Conservation (phyloP, 306 rosid species). For the Herpetospermum pedunculosum region DNA sequence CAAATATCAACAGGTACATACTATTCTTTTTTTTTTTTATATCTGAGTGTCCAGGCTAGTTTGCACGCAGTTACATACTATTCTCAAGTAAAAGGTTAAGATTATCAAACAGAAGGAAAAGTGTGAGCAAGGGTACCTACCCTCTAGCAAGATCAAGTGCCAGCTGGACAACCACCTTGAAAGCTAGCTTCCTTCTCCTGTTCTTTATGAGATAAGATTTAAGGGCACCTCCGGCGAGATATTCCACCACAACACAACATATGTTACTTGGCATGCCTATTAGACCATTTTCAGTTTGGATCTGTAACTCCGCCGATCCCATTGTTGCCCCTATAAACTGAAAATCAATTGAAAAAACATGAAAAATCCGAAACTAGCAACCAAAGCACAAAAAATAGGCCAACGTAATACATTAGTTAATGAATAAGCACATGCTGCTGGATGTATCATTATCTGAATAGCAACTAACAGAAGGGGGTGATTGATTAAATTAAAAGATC, state of each 20-base stretch:
- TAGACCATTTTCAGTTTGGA: constrained; percentile 81
- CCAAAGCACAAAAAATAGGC: not conserved
- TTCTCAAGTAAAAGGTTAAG: not conserved
- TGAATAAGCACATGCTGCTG: not conserved
- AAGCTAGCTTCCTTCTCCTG: constrained; percentile 86
- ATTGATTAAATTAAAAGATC: no score
- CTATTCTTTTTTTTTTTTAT: no score
- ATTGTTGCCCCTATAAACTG: constrained; percentile 94
- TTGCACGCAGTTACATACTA: not conserved
- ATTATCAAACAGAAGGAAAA: no score
- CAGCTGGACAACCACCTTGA: constrained; percentile 80
- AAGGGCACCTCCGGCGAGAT: constrained; percentile 79
- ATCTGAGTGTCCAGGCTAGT: no score
- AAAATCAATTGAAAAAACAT: constrained; percentile 10
- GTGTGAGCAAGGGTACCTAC: constrained; percentile 31
- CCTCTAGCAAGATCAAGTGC: constrained; percentile 97
- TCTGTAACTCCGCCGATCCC: constrained; percentile 82
- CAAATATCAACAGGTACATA: not conserved
- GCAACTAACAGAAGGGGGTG: no score
- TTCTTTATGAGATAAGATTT: constrained; percentile 83
- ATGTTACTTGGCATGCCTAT: constrained; percentile 85
- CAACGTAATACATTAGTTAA: not conserved
- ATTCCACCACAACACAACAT: constrained; percentile 94
- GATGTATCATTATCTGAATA: not conserved
- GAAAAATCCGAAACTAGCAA: constrained; percentile 1